A percentile compares a stretch with the other conserved stretches of the same genome.
These are phyloP conservation scores for Aspergillus glaucus DNA, from an alignment of 2,329 filamentous ascomycete genomes.

Conservation along the genomic window DNA sequence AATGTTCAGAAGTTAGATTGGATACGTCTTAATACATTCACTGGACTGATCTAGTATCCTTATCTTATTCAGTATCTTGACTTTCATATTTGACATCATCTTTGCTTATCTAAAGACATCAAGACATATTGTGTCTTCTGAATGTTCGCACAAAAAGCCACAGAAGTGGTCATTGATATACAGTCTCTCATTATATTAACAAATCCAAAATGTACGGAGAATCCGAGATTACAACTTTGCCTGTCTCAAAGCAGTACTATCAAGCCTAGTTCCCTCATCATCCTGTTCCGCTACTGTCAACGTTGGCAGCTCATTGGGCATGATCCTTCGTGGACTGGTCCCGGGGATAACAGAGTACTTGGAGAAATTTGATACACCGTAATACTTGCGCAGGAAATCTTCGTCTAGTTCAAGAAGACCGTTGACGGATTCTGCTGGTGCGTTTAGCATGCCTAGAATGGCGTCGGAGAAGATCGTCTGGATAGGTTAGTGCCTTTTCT, in stretches of 20 bases:
- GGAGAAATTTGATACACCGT: slow-evolving; percentile 62
- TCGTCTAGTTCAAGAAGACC: slow-evolving; percentile 70
- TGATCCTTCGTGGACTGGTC: slow-evolving; percentile 62
- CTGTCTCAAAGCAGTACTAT: slow-evolving; percentile 50
- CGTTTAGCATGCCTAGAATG: slow-evolving; percentile 62
- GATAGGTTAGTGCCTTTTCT: slow-evolving; percentile 3
- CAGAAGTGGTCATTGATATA: too few relatives aligned
- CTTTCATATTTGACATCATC: too few relatives aligned
- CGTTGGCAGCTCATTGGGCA: slow-evolving; percentile 65
- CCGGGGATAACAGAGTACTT: slow-evolving; percentile 66
- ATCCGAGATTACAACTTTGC: slow-evolving; percentile 17
- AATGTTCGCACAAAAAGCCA: too few relatives aligned
- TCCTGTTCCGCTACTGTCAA: slow-evolving; percentile 70
- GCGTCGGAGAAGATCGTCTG: slow-evolving; percentile 72
- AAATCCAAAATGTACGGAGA: too few relatives aligned
- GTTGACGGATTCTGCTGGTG: slow-evolving; percentile 58
- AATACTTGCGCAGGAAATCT: slow-evolving; percentile 64
- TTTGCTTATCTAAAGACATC: too few relatives aligned
- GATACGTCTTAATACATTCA: too few relatives aligned
- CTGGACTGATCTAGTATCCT: too few relatives aligned
- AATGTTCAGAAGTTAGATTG: too few relatives aligned
- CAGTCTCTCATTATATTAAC: too few relatives aligned
- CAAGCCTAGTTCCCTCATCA: slow-evolving; percentile 67
- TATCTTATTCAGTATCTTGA: too few relatives aligned
- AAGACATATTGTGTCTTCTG: too few relatives aligned